Base-by-base conservation (phyloP, 768 basidiomycete species). In the Cystobasidiopsis lactophilus region DNA sequence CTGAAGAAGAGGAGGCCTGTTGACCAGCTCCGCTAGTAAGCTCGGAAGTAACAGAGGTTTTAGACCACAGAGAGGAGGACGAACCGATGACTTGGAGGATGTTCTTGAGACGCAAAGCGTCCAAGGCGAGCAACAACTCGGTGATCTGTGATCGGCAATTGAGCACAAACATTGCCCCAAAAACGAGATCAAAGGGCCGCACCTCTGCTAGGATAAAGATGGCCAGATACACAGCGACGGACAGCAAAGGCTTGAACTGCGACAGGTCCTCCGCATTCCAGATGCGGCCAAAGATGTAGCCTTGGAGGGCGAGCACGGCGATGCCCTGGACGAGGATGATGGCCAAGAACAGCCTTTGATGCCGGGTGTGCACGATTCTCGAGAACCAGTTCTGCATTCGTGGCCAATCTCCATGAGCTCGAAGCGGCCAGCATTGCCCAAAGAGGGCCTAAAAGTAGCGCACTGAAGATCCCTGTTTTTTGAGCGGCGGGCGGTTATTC, bases 171-270 rank as follows among this genome's bases (percentile, higher is more conserved):
- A n/a, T n/a, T n/a, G n/a, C n/a, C n/a, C n/a, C n/a, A n/a, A n/a
- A n/a, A n/a, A n/a, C n/a, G n/a, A n/a, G n/a, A n/a, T n/a, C n/a
- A n/a, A n/a, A n/a, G n/a, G n/a, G n/a, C n/a, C n/a, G n/a, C 9
- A 44, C 48, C 5, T 37, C 45, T 3, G 55, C 56, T 33, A 57
- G 47, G 38, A 57, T 56, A 39, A 53, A 56, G 55, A 57, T 21
- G 21, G 53, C 55, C 5, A 62, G 54, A 41, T 57, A 53, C 41
- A 59, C 60, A 39, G 57, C 54, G 52, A 60, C 51, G 41, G 46
- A 26, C 19, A 52, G 53, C 5, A 58, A 43, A n/a, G n/a, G n/a
- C 16, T 51, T 43, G 24, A 21, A 16, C 26, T 56, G 16, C 13
- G 19, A 40, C 29, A 29, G 23, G 49, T 19, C 13, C 16, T 9